Evolutionary conservation across 2,329 filamentous ascomycete species (phyloP).

Genomic region (Hymenoscyphus albidus): DNA sequence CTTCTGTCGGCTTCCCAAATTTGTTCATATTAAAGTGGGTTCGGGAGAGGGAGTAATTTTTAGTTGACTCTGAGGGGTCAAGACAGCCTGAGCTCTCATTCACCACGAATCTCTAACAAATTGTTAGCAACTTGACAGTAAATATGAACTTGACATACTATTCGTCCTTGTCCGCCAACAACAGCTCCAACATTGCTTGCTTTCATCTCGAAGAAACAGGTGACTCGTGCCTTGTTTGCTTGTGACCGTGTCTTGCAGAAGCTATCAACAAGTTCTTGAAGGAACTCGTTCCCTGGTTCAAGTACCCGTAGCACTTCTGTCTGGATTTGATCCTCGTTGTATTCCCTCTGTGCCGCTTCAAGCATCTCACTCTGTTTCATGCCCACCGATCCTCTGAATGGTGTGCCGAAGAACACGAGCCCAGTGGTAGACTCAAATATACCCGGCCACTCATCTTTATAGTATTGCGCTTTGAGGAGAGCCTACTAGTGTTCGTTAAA

Average conservation of each 20-base stretch:
- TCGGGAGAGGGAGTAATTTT: not conserved
- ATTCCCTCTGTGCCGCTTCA: not conserved
- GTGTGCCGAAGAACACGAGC: constrained; percentile 3
- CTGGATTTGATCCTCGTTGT: constrained; percentile 2
- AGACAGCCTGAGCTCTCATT: constrained; percentile 2
- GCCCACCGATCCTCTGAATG: not conserved
- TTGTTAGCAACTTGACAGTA: not conserved
- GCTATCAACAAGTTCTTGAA: not conserved
- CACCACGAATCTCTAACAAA: not conserved
- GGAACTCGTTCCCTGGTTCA: constrained; percentile 1
- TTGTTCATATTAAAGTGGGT: constrained; percentile 3
- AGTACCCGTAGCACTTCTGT: not conserved
- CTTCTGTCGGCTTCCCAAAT: not conserved
- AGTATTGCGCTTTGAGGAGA: not conserved
- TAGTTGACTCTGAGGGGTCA: not conserved
- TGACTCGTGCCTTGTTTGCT: constrained; percentile 1
- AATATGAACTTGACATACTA: not conserved
- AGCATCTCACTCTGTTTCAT: constrained; percentile 4
- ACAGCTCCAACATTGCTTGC: constrained; percentile 1
- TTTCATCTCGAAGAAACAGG: not conserved
- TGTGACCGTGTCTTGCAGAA: constrained; percentile 4
- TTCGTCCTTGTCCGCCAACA: not conserved
- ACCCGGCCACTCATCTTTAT: not conserved
- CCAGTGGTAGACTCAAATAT: not conserved
- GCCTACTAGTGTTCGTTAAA: not conserved